phyloP scores from a whole-genome alignment of 1,284 basidiomycete species.

The Trichosporon sp. region DNA sequence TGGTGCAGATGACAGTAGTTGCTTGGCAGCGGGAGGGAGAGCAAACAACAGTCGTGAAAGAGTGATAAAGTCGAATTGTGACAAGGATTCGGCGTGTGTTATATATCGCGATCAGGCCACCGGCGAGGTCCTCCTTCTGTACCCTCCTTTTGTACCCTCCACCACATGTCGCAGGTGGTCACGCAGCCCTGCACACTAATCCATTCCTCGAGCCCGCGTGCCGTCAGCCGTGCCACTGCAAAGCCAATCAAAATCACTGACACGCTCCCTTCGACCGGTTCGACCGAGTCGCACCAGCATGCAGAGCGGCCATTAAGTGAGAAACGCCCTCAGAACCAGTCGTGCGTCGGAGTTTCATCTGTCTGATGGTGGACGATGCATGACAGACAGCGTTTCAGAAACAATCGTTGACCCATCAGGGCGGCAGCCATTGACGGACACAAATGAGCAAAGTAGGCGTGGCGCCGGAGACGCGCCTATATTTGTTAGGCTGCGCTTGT shows the following conservation, averaged over 20 bases:
- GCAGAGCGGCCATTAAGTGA: background rate
- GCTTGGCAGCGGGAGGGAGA: background rate
- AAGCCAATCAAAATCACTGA: background rate
- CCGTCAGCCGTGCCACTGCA: background rate
- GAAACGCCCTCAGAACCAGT: background rate
- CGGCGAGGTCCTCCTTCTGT: constrained; percentile 1
- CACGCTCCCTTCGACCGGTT: background rate
- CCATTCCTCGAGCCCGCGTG: constrained; percentile 1
- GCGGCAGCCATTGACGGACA: background rate
- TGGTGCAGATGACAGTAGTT: background rate
- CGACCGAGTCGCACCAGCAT: background rate
- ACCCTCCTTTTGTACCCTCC: too few species aligned
- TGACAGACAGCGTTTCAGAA: constrained; percentile 3
- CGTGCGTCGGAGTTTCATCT: background rate
- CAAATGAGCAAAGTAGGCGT: constrained; percentile 15
- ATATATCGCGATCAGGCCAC: background rate
- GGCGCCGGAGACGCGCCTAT: constrained; percentile 5
- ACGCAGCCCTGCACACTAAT: background rate
- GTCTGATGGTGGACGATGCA: background rate
- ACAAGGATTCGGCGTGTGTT: background rate
- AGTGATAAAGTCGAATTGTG: background rate
- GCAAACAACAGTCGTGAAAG: background rate
- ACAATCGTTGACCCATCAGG: background rate
- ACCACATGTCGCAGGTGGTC: background rate
- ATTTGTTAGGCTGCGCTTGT: constrained; percentile 12